Conservation (phyloP, 2,329 filamentous ascomycete genomes). For the Colletotrichum sp. region DNA sequence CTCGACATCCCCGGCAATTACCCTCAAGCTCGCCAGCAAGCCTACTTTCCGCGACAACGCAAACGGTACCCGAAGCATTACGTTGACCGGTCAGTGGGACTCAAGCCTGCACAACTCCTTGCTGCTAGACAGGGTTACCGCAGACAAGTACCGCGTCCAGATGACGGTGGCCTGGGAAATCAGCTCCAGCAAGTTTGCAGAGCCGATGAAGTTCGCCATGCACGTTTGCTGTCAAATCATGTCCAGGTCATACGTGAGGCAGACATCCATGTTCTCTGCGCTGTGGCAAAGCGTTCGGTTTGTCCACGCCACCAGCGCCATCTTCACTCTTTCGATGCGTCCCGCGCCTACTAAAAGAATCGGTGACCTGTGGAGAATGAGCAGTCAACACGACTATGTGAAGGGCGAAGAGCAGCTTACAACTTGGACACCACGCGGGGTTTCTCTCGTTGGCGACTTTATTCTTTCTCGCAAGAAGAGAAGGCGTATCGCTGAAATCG, state of each 20-base stretch:
- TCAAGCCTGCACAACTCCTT: slow-evolving; percentile 90
- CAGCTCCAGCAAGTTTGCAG: slow-evolving; percentile 79
- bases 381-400: slow-evolving; percentile 92
- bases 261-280: slow-evolving; percentile 84
- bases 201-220: slow-evolving; percentile 85
- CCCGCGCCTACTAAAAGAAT: slow-evolving; percentile 90
- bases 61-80: slow-evolving; percentile 88
- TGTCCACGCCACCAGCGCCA: slow-evolving; percentile 83
- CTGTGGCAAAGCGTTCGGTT: slow-evolving; percentile 86
- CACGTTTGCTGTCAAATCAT: slow-evolving; percentile 84
- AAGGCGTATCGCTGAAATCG: slow-evolving; percentile 78
- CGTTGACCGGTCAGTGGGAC: slow-evolving; percentile 93
- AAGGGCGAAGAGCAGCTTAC: slow-evolving; percentile 90
- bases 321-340: slow-evolving; percentile 86
- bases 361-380: slow-evolving; percentile 95
- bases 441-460: slow-evolving; percentile 90
- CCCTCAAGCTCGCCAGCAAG: slow-evolving; percentile 76
- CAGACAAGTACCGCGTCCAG: slow-evolving; percentile 92
- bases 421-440: slow-evolving; percentile 86
- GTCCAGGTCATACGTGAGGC: slow-evolving; percentile 81
- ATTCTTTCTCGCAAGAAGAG: slow-evolving; percentile 76
- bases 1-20: slow-evolving; percentile 72
- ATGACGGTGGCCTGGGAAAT: slow-evolving; percentile 88
- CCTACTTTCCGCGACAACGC: slow-evolving; percentile 84
- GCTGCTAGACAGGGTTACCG: slow-evolving; percentile 90